These are phyloP conservation scores for Kandelia obovata DNA, from an alignment of 345 rosid species.

Conservation along the genomic window DNA sequence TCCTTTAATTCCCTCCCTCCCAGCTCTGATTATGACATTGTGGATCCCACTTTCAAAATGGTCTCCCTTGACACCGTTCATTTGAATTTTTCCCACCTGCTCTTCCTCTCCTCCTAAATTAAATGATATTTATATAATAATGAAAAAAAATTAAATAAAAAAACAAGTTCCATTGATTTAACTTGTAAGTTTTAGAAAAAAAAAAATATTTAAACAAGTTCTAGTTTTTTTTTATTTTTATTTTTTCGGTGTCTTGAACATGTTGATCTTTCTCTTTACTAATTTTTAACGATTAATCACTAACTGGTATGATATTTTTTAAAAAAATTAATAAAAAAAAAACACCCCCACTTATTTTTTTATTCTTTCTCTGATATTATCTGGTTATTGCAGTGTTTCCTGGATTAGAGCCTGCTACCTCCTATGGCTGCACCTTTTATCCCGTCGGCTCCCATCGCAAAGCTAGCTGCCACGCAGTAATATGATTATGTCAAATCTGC, in stretches of 20 bases:
- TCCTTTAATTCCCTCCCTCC: background rate
- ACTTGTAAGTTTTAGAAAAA: too few species aligned
- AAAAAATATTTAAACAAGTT: too few species aligned
- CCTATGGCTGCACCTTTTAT: background rate
- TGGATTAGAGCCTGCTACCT: background rate
- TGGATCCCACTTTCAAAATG: background rate
- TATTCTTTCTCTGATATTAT: background rate
- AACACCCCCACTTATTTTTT: background rate
- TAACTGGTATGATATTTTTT: too few species aligned
- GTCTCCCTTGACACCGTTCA: conserved; percentile 14
- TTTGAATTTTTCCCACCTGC: background rate
- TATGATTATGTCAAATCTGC: too few species aligned
- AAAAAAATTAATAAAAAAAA: too few species aligned
- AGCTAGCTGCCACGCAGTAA: background rate
- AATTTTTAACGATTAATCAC: too few species aligned
- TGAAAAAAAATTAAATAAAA: too few species aligned
- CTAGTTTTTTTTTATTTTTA: too few species aligned
- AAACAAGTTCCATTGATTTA: too few species aligned
- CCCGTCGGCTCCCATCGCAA: background rate
- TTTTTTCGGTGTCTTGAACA: too few species aligned
- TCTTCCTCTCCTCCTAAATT: background rate
- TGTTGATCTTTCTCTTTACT: too few species aligned
- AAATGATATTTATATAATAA: too few species aligned
- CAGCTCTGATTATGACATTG: background rate
- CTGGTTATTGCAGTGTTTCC: background rate